Evolutionary conservation across 169 alveolate genomes (phyloP), one percentile per base, ranked within the genome.

Genomic region (Blepharisma undulans): DNA sequence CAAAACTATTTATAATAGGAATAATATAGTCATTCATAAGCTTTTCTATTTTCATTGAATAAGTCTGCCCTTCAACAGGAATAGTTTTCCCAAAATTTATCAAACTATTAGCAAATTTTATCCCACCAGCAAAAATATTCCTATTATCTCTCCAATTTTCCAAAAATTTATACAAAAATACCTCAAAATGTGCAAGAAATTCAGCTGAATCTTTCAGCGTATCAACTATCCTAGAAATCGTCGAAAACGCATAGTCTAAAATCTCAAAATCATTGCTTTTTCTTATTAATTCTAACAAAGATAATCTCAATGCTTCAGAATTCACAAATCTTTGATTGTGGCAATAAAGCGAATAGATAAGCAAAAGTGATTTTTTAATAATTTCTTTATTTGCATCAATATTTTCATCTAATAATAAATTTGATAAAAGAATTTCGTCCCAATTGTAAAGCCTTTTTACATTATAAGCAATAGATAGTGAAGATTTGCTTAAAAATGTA

Each of bases 261-360:
- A 74, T 29, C 33, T 29, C 80, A 25, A 25, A 29, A 29, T 74
- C 80, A 29, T 74, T 29, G 29, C 80, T 29, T 25, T 74, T 74
- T 4, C 29, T 25, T 1, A 74, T 48, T 10, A 48, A 0, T 74
- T 74, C 80, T 29, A 74, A 74, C 10, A 74, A 29, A 0, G 29
- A 29, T 25, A 22, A 22, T 25, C 80, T 74, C 25, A 59, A 0
- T 32, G 60, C 34, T 21, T 21, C 77, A n/a, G 76, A 22, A 82
- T n/a, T 27, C 29, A 3, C 78, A 82, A 36, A 30, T 22, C 33
- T 59, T 30, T 82, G 89, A 36, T 82, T 82, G 22, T 82, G 89
- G 29, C 32, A 32, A 30, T 25, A 59, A 82, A 82, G 22, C 0
- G 89, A 72, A 82, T 82, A 36, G 18, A 60, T 27, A 21, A 82